Evolutionary conservation across 345 rosid species (phyloP).

Genomic region (Populus simonii): DNA sequence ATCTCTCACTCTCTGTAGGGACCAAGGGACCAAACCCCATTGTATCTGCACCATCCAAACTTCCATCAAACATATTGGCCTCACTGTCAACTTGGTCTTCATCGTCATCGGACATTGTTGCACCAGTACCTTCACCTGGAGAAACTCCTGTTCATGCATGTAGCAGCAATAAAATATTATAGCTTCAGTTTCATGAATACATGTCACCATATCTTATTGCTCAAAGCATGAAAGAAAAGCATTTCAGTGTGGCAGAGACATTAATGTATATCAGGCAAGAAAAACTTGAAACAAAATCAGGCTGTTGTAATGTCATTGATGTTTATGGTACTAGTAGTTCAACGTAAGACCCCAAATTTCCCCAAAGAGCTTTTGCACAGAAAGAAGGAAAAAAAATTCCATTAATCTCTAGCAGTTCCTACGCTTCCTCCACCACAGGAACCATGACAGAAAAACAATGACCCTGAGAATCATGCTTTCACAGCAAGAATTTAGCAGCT

Average conservation of each 20-base stretch:
- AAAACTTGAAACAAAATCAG: background rate
- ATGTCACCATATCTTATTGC: background rate
- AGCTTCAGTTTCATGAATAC: background rate
- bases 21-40: conserved; percentile 93
- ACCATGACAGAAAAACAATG: background rate
- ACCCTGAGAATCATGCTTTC: background rate
- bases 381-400: no score
- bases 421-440: background rate
- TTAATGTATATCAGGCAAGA: background rate
- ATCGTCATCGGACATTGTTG: conserved; percentile 97
- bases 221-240: background rate
- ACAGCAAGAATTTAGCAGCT: background rate
- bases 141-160: conserved; percentile 69
- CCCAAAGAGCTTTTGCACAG: background rate
- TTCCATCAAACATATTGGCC: conserved; percentile 70
- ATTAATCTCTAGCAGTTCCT: background rate
- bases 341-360: background rate
- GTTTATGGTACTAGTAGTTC: background rate
- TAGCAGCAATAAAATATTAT: background rate
- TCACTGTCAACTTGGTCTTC: conserved; percentile 94
- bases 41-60: conserved; percentile 62
- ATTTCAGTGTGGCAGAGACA: background rate
- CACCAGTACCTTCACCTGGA: conserved; percentile 92
- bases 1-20: conserved; percentile 95
- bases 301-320: background rate